Evolutionary conservation across 164 flowering plant species (phyloP), one percentile per base, ranked within the genome.

Genomic region (Stephania yunnanensis): DNA sequence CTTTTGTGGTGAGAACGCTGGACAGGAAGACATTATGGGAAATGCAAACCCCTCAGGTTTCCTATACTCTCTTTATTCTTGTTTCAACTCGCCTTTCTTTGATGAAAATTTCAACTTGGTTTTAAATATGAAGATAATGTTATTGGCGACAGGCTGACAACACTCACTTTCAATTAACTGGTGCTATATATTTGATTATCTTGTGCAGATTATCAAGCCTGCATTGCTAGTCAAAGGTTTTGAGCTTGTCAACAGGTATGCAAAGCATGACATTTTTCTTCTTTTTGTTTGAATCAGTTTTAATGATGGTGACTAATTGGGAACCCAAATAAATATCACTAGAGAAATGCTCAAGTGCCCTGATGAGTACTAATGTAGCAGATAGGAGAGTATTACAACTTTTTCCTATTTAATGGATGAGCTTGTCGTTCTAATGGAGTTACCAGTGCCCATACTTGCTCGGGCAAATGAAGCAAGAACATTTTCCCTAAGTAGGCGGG

Each of bases 11-110:
- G 10, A 87, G 73, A 82, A 95, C 99, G 42, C 84, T 93, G 78
- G 96, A 95, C 81, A 83, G 99, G 72, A 92, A 88, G 82, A 92
- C 93, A 6, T 94, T 93, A 36, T 93, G 98, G 99, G 99, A 95
- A 85, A 93, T 95, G 94, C 99, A 95, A 81, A 95, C 99, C 13
- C 98, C 99, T 11, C 98, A 95, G 63, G 64, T 76, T 42, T 44
- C 29, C 50, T 67, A 58, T 65, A 17, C 42, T 46, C 9, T 48
- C 61, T 22, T 15, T 13, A 15, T 19, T 31, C 46, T 42, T 6
- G 66, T 25, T 65, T 68, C 25, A 22, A 11, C 15, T 66, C 70
- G 64, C 17, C 13, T 29, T 25, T 73, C 55, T 74, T 19, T n/a
- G 65, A 15, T 7, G 7, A 13, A 46, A n/a, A 45, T 69, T 9